Evolutionary conservation across 2,329 filamentous ascomycete species (phyloP), one percentile per base, ranked within the genome.

Genomic region (Talaromyces sp.): DNA sequence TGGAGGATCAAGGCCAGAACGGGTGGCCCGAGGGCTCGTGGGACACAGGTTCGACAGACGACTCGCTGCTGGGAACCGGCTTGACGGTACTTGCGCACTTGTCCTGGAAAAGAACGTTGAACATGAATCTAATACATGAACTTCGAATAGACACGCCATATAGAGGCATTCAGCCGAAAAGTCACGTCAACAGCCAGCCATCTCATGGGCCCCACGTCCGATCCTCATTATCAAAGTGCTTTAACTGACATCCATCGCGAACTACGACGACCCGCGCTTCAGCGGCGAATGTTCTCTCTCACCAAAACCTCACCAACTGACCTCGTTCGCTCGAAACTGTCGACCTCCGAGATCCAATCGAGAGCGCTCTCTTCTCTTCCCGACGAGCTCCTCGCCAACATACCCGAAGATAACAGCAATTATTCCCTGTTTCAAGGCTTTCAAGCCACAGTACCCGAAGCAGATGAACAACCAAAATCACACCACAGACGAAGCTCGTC

Each of bases 351-450:
- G 81, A 98, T 98, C 71, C 93, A 97, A 79, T 93, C 96, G 72
- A 91, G 95, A 70, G 95, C 95, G 57, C 81, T 98, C 64, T 89
- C 92, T 52, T 93, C 91, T 75, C 84, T 99, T 41, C 89, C 95
- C 59, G 94, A 99, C 79, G 93, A 97, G 68, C 86, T 99, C 70
- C 86, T 99, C 56, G 83, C 84, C 70, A 93, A 97, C 75, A 94
- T 97, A 60, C 95, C 95, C 70, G 92, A 96, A 67, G 86, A 90
- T 74, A 88, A 89, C 25, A 96, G 91, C 78, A 83, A 88, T 17
- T 99, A 96, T 80, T 97, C 93, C 47, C 84, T 99, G 52, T 98
- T 99, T 77, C 92, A 99, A 78, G 95, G 95, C 69, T 99, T 99
- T 78, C 89, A 96, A 80, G 95, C 94, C 57, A 93, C 89, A 68